phyloP scores from a whole-genome alignment of 2,329 filamentous ascomycete species.

The Aspergillus sp. region DNA sequence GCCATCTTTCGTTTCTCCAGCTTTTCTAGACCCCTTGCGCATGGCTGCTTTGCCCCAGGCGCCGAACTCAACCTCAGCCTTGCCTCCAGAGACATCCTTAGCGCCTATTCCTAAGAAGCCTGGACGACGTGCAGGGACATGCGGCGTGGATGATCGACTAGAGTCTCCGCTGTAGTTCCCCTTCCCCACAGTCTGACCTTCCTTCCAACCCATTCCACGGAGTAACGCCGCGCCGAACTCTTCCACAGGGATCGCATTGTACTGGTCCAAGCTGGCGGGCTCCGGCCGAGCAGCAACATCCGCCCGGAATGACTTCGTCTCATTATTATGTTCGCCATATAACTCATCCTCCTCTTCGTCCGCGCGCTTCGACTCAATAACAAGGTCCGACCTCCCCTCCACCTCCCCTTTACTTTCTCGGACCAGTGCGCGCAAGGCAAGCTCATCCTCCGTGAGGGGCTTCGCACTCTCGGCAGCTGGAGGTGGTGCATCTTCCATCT shows the following conservation, averaged over 20 bases:
- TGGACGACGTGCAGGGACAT: slow-evolving; percentile 67
- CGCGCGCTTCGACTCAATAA: slow-evolving; percentile 48
- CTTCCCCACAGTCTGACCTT: slow-evolving; percentile 58
- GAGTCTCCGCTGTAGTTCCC: slow-evolving; percentile 48
- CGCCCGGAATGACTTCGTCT: slow-evolving; percentile 63
- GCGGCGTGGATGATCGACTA: slow-evolving; percentile 58
- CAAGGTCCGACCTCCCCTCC: slow-evolving; percentile 46
- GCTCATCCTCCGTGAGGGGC: slow-evolving; percentile 58
- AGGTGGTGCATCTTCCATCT: slow-evolving; percentile 27
- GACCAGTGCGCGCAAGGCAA: slow-evolving; percentile 67
- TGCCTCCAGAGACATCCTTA: slow-evolving; percentile 66
- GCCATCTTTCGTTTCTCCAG: slow-evolving; percentile 45
- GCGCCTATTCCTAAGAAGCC: slow-evolving; percentile 86
- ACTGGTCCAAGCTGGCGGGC: slow-evolving; percentile 75
- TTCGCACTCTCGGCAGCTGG: slow-evolving; percentile 22
- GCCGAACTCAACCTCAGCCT: slow-evolving; percentile 68
- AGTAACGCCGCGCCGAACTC: slow-evolving; percentile 91
- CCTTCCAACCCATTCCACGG: slow-evolving; percentile 94
- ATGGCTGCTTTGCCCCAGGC: slow-evolving; percentile 70
- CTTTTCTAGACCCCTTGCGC: slow-evolving; percentile 57
- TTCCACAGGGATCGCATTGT: slow-evolving; percentile 85
- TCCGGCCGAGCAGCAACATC: slow-evolving; percentile 74
- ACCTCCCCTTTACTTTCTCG: slow-evolving; percentile 51
- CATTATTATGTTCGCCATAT: slow-evolving; percentile 30
- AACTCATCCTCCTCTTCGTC: slow-evolving; percentile 24